Conservation (phyloP, 129 eudicot species). For the Gnaphalium uliginosum region DNA sequence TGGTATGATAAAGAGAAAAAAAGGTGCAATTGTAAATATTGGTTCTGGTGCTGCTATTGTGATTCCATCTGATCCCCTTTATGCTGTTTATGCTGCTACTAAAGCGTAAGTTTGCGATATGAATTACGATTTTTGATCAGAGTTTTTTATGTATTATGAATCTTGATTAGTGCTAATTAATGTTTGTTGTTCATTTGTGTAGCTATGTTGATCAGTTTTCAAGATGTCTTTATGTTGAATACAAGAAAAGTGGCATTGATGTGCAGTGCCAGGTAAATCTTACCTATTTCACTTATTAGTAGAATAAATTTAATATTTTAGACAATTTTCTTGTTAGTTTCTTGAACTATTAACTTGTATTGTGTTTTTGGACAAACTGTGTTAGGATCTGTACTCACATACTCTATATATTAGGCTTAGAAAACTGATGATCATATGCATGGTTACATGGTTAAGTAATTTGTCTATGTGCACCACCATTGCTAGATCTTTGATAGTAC, state of each 20-base stretch:
- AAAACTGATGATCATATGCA: neutral
- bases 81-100: conserved; percentile 91
- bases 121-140: neutral
- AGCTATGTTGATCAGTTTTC: conserved; percentile 97
- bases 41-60: conserved; percentile 95
- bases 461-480: neutral
- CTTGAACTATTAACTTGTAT: neutral
- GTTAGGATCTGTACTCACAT: neutral
- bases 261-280: conserved; percentile 94
- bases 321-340: neutral
- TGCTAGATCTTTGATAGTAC: neutral
- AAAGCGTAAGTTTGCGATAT: conserved; percentile 67
- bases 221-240: conserved; percentile 88
- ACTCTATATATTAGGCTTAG: neutral
- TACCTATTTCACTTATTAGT: neutral
- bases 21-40: conserved; percentile 92
- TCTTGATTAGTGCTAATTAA: conserved; percentile 15
- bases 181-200: conserved; percentile 28
- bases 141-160: neutral
- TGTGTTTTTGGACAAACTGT: neutral
- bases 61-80: conserved; percentile 89
- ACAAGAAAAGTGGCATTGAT: conserved; percentile 90
- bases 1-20: conserved; percentile 80
- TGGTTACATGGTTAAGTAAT: neutral
- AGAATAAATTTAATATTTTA: neutral